Base-by-base conservation (phyloP, 768 basidiomycete genomes). In the Phanerodontia chrysosporium region DNA sequence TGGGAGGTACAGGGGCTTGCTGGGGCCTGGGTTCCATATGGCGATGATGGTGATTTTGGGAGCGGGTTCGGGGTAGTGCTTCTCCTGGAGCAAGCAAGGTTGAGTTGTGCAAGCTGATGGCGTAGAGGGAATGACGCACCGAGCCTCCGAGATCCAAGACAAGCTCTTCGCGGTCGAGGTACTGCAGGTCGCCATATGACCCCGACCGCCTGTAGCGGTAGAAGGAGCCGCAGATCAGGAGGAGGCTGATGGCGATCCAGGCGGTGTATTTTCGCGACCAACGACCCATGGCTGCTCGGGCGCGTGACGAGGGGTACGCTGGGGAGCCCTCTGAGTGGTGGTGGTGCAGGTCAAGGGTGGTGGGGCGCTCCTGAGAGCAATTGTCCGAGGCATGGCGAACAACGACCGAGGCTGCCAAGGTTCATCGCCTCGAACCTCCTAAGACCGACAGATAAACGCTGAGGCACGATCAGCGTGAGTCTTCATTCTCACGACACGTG, bases 41-140 rank as follows among this genome's bases (percentile, higher is more conserved):
- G 52, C 52, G 35, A 53, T 39, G 52, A 53, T 53, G 52, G 52
- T 53, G 35, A 53, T 32, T 24, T 39, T 42, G 6, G 52, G 52
- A n/a, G 52, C 52, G 32, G n/a, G 21, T 7, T 30, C 24, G 32
- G 52, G 52, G 27, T 53, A 42, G 22, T 12, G 22, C 5, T 21
- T 28, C 29, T n/a, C 29, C 4, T 5, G 28, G 29, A 10, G 39
- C 39, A 5, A 42, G 6, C 7, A 7, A 35, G 32, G 14, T 14
- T 35, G 32, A 35, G 32, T 35, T 35, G 32, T 35, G 14, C 32
- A 7, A 35, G 32, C 8, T 14, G 32, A 7, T 7, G 32, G 32
- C 8, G 7, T 14, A 35, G 39, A 18, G 18, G 39, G 16, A 18
- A 18, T 5, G 39, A 42, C 39, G 39, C 18, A 42, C 39, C 8